Base-by-base conservation (phyloP, 2,329 filamentous ascomycete genomes). In the Phaeosphaeria sp. region DNA sequence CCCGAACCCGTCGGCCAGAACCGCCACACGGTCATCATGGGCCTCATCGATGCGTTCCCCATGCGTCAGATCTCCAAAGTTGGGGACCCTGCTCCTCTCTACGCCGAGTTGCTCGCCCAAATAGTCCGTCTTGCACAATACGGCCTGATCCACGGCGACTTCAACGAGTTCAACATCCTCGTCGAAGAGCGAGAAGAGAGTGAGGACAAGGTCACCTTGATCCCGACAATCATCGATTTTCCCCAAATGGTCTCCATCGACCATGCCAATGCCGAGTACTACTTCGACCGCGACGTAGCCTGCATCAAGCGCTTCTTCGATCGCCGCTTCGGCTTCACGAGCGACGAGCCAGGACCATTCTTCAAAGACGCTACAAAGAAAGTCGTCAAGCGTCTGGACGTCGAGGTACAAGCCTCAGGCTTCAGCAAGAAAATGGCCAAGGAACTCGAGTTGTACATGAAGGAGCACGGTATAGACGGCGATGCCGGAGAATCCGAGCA, bases 81-180 rank as follows among this genome's bases (percentile, higher is more conserved):
- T 1, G 90, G 92, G 30, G 87, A 97, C 66, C 92, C 94, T 0
- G 91, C 92, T 2, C 81, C 81, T n/a, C 83, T 99, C 6, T 99
- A 99, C 74, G 89, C 89, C n/a, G 92, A 98, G 59, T 82, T 99
- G 33, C 96, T 99, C 72, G 85, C 87, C 43, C 86, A 97, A 67
- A 92, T 99, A 55, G 82, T 99, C 44, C 86, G 89, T 25, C 83
- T 99, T 42, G 94, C 95, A 6, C 87, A 87, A 60, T 88, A 93
- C 66, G 95, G 95, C 6, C 82, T 99, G 48, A 99, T 99, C 60
- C 95, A 99, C 74, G 95, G 95, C 61, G 95, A 99, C 76, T 99
- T 96, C 82, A 99, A 99, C 81, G 96, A 99, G 78, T 99, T 99
- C 84, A 99, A 99, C 77, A 94, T 99, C 63, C 82, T 99, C 33